Conservation (phyloP, 2,329 filamentous ascomycete species). For the Ophiostoma montium region DNA sequence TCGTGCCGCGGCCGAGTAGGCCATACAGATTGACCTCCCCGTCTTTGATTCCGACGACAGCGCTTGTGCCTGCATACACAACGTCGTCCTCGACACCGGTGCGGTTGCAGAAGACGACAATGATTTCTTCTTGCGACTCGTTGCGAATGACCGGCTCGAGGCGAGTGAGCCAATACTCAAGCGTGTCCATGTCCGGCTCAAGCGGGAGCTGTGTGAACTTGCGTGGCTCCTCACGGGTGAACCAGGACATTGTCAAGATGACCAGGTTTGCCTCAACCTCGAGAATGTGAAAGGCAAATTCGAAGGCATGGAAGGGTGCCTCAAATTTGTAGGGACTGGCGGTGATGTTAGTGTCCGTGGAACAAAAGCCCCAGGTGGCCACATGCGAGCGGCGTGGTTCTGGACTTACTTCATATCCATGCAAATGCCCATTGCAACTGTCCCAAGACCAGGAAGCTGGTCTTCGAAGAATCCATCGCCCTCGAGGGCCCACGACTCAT, state of each 20-base stretch:
- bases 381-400: conserved; percentile 12
- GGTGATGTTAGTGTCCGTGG: conserved; percentile 8
- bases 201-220: conserved; percentile 32
- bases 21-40: conserved; percentile 58
- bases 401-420: conserved; percentile 47
- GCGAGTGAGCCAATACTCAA: conserved; percentile 62
- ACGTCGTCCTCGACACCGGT: conserved; percentile 51
- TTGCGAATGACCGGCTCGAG: conserved; percentile 49
- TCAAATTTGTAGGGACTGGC: conserved; percentile 35
- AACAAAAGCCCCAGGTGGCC: not conserved
- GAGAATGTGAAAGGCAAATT: conserved; percentile 43
- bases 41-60: conserved; percentile 50
- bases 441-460: conserved; percentile 32
- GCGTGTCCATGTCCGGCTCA: conserved; percentile 56
- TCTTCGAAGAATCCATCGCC: conserved; percentile 37
- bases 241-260: conserved; percentile 66
- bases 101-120: conserved; percentile 59
- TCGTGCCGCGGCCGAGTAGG: conserved; percentile 54
- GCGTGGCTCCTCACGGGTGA: conserved; percentile 41
- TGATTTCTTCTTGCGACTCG: conserved; percentile 41
- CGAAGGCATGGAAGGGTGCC: conserved; percentile 33
- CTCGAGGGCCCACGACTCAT: conserved; percentile 48
- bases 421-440: conserved; percentile 45
- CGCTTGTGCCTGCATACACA: conserved; percentile 60
- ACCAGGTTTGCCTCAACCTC: conserved; percentile 44